Conservation (phyloP, 257 asterid species). For the Handroanthus guayacan region DNA sequence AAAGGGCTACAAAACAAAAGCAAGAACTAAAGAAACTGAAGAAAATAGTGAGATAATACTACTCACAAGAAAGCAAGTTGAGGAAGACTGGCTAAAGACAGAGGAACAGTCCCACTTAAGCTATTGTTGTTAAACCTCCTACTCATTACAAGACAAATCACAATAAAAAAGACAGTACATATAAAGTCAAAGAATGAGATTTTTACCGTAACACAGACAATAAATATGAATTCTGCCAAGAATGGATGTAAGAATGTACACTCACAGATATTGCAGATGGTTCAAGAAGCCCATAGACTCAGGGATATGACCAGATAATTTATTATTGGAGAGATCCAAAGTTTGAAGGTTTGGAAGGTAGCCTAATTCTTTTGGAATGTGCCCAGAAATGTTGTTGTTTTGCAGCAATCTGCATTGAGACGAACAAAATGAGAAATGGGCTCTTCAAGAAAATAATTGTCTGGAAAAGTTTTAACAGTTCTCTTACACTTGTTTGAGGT, state of each 20-base stretch:
- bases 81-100: conserved; percentile 76
- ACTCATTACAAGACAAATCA: conserved; percentile 61
- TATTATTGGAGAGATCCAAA: conserved; percentile 86
- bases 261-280: conserved; percentile 88
- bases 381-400: conserved; percentile 83
- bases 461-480: conserved; percentile 1
- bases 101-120: conserved; percentile 87
- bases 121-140: conserved; percentile 97
- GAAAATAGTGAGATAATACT: conserved; percentile 18
- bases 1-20: conserved; percentile 26
- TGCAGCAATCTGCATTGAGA: conserved; percentile 68
- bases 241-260: conserved; percentile 8
- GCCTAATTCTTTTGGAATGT: conserved; percentile 83
- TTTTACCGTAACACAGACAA: conserved; percentile 32
- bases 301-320: conserved; percentile 70
- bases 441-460: neutral
- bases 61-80: conserved; percentile 99
- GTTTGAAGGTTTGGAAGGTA: conserved; percentile 78
- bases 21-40: conserved; percentile 27
- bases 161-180: conserved; percentile 44
- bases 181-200: conserved; percentile 44
- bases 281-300: conserved; percentile 69
- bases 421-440: neutral
- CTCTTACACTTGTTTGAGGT: conserved; percentile 93
- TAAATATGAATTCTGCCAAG: conserved; percentile 31